Base-by-base conservation (phyloP, 352 stramenopile genomes). In the Globisporangium barbulae region DNA sequence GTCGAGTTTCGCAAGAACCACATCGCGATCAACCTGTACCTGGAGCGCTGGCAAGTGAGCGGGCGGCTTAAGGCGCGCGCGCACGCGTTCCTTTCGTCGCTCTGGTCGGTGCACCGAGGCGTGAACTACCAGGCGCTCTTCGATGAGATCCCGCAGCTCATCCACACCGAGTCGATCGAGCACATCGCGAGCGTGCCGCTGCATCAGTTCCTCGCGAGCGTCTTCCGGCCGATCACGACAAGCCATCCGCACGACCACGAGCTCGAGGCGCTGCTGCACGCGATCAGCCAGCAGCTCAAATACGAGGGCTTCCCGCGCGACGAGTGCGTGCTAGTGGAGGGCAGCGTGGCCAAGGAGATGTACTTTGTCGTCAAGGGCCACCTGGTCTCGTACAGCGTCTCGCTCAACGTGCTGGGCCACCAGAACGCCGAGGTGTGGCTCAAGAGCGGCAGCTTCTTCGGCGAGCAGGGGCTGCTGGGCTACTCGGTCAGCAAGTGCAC, bases 1-100 rank as follows among this genome's bases (percentile, higher is more conserved):
- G 78, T 89, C 12, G 72, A 85, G 53, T 89, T 89, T 53, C 78
- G 78, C 15, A 81, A 83, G 37, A 78, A 79, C 31, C 75, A 89
- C 53, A 80, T 85, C 33, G 75, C 78, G 4, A 76, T 87, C 4
- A 67, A 78, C 44, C 48, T 76, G 21, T 89, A 86, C 55, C 49
- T 89, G 1, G 69, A 75, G 15, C 78, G 78, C 2, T 80, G 72
- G 68, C 68, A 73, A 0, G 75, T 89, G 56, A 81, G 75, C 2
- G 52, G 56, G 0, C 64, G 62, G n/a, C 64, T 89, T 0, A 65
- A 72, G 19, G 37, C 53, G n/a, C 80, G 80, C 1, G 74, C 73
- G 5, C 69, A 81, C 39, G 69, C 70, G 1, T 88, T 88, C 31
- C 50, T 89, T 3, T 75, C 76, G 8, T 85, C 73, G 5, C 70